Percentiles rank a stretch among this genome's conserved stretches.
These are phyloP conservation scores for Penicillium maclennaniae DNA, from an alignment of 495 filamentous ascomycete species.

Conservation along the genomic window DNA sequence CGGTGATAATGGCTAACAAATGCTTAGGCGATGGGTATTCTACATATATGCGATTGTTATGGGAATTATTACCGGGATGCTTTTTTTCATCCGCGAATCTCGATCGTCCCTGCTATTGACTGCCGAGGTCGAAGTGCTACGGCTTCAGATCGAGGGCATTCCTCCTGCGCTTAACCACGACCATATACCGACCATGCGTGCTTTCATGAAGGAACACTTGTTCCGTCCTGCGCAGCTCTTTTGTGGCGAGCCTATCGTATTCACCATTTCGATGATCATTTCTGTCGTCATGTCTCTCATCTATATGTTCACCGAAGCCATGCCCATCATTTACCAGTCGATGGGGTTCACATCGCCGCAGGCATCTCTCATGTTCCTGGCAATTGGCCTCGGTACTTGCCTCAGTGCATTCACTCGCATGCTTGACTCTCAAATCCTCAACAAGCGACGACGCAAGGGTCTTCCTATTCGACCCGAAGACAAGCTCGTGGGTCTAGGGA, in stretches of 20 bases:
- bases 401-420: constrained; percentile 42
- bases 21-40: constrained; percentile 43
- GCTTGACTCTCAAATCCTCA: constrained; percentile 34
- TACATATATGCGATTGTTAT: constrained; percentile 39
- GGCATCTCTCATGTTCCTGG: constrained; percentile 43
- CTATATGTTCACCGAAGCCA: constrained; percentile 52
- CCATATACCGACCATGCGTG: constrained; percentile 32
- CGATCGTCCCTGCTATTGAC: constrained; percentile 41
- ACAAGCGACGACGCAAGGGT: constrained; percentile 20
- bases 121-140: constrained; percentile 27
- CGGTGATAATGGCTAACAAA: not conserved
- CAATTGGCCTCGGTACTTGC: constrained; percentile 41
- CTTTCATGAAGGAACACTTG: constrained; percentile 40
- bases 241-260: constrained; percentile 49
- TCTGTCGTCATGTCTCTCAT: constrained; percentile 48
- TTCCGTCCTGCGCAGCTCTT: constrained; percentile 43
- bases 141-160: constrained; percentile 19
- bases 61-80: constrained; percentile 30
- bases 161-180: constrained; percentile 40
- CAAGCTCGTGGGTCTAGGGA: constrained; percentile 44
- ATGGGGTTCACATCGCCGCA: constrained; percentile 36
- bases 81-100: constrained; percentile 39
- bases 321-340: constrained; percentile 41
- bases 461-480: constrained; percentile 42
- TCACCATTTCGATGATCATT: constrained; percentile 42